Base-by-base conservation (phyloP, 192 early-diverging fungal genomes). In the Backusella tuberculispora region DNA sequence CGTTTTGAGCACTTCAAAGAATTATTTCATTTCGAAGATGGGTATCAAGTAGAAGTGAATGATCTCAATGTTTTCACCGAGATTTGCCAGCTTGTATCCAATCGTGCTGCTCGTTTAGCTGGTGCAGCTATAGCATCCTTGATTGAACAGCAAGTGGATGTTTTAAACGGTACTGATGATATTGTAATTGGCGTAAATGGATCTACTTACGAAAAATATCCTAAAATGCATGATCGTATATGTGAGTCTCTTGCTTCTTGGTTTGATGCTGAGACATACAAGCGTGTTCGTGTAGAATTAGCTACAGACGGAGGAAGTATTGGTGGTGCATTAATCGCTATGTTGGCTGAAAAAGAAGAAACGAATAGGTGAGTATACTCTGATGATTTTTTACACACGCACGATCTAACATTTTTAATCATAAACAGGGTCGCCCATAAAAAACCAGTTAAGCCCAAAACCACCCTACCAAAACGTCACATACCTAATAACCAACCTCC, bases 101-200 rank as follows among this genome's bases (percentile, higher is more conserved):
- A 87, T 63, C 93, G 96, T 73, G 87, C 95, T 41, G 95, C 95
- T n/a, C 87, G 91, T 63, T 87, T 97, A 19, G 87, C 90, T 69
- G 92, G 91, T 45, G 91, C 88, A 10, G 90, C 88, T 15, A 84
- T 89, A 14, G 87, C 83, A 15, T 82, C 91, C 40, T 75, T 88
- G 13, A 81, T 89, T 56, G 72, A 88, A 44, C 77, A 80, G 21
- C 78, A 80, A 45, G 24, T 34, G 38, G n/a, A 21, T 14, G 24
- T 40, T 74, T 26, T 77, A 69, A 60, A 67, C 45, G 66, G 79
- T 72, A 43, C n/a, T 40, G 63, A 78, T 29, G 74, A 85, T 72
- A 84, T 91, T 72, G 94, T 94, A 6, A 92, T 98, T 38, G 97
- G 93, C 29, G 91, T 98, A 67, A 95, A 96, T 73, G 97, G 97